Evolutionary conservation across 805 yeast species (phyloP).

Genomic region (Ogataea pini): DNA sequence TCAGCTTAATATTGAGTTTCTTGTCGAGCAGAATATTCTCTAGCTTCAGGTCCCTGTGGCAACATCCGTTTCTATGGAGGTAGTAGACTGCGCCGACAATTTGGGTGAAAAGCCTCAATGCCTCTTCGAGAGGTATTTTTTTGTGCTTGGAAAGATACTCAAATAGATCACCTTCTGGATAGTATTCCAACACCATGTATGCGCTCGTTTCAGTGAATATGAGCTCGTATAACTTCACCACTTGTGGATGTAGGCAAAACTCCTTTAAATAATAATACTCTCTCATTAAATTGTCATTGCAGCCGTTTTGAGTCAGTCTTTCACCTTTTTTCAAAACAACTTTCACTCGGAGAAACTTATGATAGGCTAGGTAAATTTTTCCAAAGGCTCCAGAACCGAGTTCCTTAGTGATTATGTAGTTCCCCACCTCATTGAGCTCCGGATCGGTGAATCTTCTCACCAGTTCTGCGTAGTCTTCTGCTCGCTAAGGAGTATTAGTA

Average conservation of each 20-base stretch:
- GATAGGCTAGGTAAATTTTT: slow-evolving; percentile 82
- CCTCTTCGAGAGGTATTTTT: slow-evolving; percentile 51
- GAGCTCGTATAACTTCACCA: slow-evolving; percentile 82
- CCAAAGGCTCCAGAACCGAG: slow-evolving; percentile 95
- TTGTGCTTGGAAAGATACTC: slow-evolving; percentile 59
- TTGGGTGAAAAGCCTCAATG: slow-evolving; percentile 59
- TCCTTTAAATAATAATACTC: slow-evolving; percentile 89
- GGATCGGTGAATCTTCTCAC: slow-evolving; percentile 36
- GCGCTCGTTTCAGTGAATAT: slow-evolving; percentile 76
- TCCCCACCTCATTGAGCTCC: slow-evolving; percentile 71
- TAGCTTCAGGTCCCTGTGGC: slow-evolving; percentile 82
- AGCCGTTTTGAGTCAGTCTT: slow-evolving; percentile 42
- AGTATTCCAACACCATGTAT: slow-evolving; percentile 89
- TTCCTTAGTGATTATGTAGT: slow-evolving; percentile 67
- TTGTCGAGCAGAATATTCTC: slow-evolving; percentile 72
- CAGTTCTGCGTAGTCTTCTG: slow-evolving; percentile 41
- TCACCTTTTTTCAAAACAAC: slow-evolving; percentile 82
- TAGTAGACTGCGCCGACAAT: slow-evolving; percentile 66
- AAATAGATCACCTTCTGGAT: slow-evolving; percentile 77
- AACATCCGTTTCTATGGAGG: slow-evolving; percentile 74
- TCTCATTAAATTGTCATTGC: slow-evolving; percentile 81
- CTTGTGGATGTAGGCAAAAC: slow-evolving; percentile 71
- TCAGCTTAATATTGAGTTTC: slow-evolving; percentile 64
- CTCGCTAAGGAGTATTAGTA: slow-evolving; percentile 23
- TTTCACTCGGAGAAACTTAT: slow-evolving; percentile 68